Conservation (phyloP, 768 basidiomycete species). For the Gloeostereum incarnatum region DNA sequence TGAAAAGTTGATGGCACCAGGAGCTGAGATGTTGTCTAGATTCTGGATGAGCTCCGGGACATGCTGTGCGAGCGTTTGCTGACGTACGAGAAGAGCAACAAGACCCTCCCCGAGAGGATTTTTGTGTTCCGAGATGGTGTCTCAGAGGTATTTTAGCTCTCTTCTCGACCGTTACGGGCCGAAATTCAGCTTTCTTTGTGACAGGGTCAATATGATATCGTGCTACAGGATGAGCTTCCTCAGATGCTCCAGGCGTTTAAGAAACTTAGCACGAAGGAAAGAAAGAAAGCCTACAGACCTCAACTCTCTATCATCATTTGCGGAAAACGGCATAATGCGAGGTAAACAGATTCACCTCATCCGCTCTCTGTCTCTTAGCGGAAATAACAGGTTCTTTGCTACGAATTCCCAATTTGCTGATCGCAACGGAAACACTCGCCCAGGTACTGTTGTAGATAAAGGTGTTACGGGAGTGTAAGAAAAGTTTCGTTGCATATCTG, state of each 20-base stretch:
- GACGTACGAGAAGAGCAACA: constrained; percentile 46
- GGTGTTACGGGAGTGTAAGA: constrained; percentile 64
- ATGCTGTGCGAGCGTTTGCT: constrained; percentile 70
- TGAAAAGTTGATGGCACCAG: neutral
- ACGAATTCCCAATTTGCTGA: constrained; percentile 39
- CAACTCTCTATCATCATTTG: constrained; percentile 67
- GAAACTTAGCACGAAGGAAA: constrained; percentile 31
- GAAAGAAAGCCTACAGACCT: constrained; percentile 45
- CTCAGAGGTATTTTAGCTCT: constrained; percentile 43
- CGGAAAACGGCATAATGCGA: constrained; percentile 68
- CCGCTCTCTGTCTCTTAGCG: constrained; percentile 4
- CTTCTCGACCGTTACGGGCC: no score
- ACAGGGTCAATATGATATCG: constrained; percentile 66
- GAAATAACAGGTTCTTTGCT: constrained; percentile 40
- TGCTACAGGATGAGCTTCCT: constrained; percentile 51
- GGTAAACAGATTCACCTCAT: constrained; percentile 22
- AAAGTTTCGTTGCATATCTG: constrained; percentile 9
- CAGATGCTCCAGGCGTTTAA: constrained; percentile 54
- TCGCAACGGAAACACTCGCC: constrained; percentile 65
- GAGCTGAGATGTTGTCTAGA: constrained; percentile 28
- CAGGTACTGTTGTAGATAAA: constrained; percentile 75
- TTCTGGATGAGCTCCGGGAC: constrained; percentile 51
- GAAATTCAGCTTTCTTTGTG: neutral
- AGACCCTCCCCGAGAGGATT: constrained; percentile 53
- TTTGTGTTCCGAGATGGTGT: constrained; percentile 77